Base-by-base conservation (phyloP, 176 grass and related monocot species). In the Puccinellia tenuiflora region DNA sequence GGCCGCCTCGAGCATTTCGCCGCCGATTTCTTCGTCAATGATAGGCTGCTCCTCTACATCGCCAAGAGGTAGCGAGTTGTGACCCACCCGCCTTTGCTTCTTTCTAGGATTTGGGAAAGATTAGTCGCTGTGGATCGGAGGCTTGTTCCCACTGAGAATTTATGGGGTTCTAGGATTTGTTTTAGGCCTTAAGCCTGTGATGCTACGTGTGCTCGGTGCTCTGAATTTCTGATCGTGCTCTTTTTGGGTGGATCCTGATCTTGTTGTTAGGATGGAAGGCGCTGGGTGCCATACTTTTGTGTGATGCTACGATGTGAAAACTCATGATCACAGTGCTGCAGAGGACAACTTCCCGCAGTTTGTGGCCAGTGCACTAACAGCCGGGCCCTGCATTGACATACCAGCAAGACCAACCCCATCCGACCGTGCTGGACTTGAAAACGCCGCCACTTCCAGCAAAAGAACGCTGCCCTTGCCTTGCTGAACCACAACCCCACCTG, bases 21-120 rank as follows among this genome's bases (percentile, higher is more conserved):
- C 15, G 79, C 79, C n/a, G 65, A 81, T 5, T 35, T 48, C 17
- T 83, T 83, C 38, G 53, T 11, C 80, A 83, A 38, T 28, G 80
- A 83, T 5, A 25, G 0, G 26, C 80, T 73, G 37, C 80, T 83
- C 52, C 6, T 46, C 52, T 73, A 83, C 68, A 46, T 83, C 52
- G 52, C 22, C 52, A 45, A 73, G 11, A 83, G 80, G 80, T n/a
- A n/a, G n/a, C n/a, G n/a, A n/a, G n/a, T 83, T 34, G 1, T 15
- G 26, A 21, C 15, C 38, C 38, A 17, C 29, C 38, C 38, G 7
- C 29, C 21, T 78, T 17, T 78, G 37, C 25, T 30, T 60, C 54
- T 78, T 37, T 57, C 13, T 59, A 38, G 43, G 69, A 48, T 74
- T 50, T 74, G 14, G 43, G 26, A 48, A 3, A 60, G 8, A 60